Conservation (phyloP, 345 rosid genomes). For the Rhizophora apiculata region DNA sequence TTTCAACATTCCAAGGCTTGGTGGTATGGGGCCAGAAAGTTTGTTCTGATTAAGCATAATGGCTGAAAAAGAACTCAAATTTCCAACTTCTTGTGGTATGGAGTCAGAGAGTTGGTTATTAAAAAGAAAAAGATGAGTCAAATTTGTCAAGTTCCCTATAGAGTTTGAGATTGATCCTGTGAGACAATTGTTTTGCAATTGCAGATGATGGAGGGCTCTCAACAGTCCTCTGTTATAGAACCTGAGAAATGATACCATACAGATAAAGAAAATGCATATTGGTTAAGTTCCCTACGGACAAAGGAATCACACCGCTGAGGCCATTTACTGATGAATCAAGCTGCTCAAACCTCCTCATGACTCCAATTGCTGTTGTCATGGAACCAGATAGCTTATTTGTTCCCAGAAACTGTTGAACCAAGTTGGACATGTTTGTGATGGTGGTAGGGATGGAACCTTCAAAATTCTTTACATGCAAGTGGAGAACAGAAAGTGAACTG, state of each 20-base stretch:
- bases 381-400: not conserved
- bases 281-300: not conserved
- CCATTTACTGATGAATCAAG: not conserved
- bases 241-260: not conserved
- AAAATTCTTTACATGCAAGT: not conserved
- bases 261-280: not conserved
- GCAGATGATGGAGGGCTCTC: no score
- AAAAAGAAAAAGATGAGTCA: not conserved
- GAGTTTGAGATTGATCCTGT: no score
- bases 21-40: not conserved
- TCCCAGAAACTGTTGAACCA: not conserved
- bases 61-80: not conserved
- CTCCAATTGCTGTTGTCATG: slow-evolving; percentile 7
- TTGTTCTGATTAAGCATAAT: not conserved
- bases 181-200: no score
- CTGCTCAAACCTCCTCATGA: not conserved
- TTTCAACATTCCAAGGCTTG: not conserved
- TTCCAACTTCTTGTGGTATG: not conserved
- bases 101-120: slow-evolving; percentile 9
- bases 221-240: not conserved
- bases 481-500: not conserved
- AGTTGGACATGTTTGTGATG: not conserved
- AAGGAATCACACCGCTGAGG: not conserved
- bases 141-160: no score
- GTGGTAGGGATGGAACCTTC: not conserved